These are phyloP conservation scores for Pouteria campechiana DNA, from an alignment of 179 eudicot species.

Conservation along the genomic window DNA sequence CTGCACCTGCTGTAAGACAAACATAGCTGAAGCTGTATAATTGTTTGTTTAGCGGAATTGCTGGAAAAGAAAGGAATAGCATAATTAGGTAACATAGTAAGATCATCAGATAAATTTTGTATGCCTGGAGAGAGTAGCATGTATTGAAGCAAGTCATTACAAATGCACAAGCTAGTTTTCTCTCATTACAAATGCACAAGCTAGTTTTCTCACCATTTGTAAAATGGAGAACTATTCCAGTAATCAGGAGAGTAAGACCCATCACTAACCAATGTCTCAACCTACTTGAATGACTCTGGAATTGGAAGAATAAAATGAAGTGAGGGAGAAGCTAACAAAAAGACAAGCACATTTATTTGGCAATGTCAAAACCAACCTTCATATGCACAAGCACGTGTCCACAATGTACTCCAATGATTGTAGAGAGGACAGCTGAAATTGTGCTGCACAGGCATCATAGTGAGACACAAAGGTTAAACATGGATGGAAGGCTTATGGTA, in stretches of 20 bases:
- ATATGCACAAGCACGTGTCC: slow-evolving; percentile 80
- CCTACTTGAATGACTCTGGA: slow-evolving; percentile 60
- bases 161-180: neutral
- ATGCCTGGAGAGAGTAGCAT: no score
- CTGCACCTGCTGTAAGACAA: slow-evolving; percentile 78
- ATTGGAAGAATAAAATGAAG: neutral
- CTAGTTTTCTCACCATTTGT: slow-evolving; percentile 40
- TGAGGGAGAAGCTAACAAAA: neutral
- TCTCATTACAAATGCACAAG: neutral
- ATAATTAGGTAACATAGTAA: neutral
- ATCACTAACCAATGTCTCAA: slow-evolving; percentile 54
- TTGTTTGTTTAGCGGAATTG: slow-evolving; percentile 83
- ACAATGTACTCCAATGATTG: slow-evolving; percentile 66
- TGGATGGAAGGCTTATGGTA: no score
- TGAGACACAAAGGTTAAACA: no score
- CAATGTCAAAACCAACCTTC: slow-evolving; percentile 29
- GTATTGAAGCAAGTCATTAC: no score
- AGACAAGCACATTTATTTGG: neutral
- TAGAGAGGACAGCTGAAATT: slow-evolving; percentile 75
- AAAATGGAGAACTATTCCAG: slow-evolving; percentile 65
- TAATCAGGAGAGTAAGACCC: slow-evolving; percentile 44
- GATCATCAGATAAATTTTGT: no score
- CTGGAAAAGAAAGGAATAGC: slow-evolving; percentile 24
- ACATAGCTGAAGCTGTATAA: slow-evolving; percentile 78
- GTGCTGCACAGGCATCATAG: no score